Evolutionary conservation across 305 asterid species (phyloP).

Genomic region (Solanum aculeatissimum): DNA sequence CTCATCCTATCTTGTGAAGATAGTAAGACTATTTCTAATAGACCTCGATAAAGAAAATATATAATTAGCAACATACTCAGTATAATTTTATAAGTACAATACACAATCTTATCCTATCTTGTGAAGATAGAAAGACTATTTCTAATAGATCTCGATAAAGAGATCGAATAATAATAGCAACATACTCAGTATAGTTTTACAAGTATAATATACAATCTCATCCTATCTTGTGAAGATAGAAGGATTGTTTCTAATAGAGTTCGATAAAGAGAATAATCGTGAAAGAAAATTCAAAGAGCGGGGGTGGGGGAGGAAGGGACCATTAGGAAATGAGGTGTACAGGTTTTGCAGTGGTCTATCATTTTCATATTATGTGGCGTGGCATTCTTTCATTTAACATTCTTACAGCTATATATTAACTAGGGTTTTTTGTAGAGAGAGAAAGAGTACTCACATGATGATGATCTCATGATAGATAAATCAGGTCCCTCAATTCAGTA

Average conservation of each 20-base stretch:
- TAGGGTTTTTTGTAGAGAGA: not conserved
- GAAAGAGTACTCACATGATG: not conserved
- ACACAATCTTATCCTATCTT: too few relatives aligned
- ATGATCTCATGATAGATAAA: not conserved
- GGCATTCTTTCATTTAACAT: constrained; percentile 2
- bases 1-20: too few relatives aligned
- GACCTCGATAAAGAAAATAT: too few relatives aligned
- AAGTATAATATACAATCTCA: not conserved
- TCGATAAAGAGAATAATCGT: too few relatives aligned
- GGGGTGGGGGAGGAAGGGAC: not conserved
- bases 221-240: not conserved
- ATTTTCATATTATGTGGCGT: not conserved
- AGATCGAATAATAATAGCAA: rapidly evolving
- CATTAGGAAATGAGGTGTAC: not conserved
- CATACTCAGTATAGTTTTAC: not conserved
- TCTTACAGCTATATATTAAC: not conserved
- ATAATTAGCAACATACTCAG: too few relatives aligned
- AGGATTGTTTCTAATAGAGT: too few relatives aligned
- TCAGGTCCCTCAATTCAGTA: not conserved
- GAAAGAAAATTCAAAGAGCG: not conserved
- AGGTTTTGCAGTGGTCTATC: not conserved
- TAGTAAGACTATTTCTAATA: too few relatives aligned
- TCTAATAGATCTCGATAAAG: too few relatives aligned
- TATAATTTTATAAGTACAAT: too few relatives aligned
- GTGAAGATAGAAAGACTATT: too few relatives aligned